A percentile compares a stretch with the other conserved stretches of the same genome.
Evolutionary conservation across 345 rosid species (phyloP).

Genomic region (Melaleuca quinquenervia): DNA sequence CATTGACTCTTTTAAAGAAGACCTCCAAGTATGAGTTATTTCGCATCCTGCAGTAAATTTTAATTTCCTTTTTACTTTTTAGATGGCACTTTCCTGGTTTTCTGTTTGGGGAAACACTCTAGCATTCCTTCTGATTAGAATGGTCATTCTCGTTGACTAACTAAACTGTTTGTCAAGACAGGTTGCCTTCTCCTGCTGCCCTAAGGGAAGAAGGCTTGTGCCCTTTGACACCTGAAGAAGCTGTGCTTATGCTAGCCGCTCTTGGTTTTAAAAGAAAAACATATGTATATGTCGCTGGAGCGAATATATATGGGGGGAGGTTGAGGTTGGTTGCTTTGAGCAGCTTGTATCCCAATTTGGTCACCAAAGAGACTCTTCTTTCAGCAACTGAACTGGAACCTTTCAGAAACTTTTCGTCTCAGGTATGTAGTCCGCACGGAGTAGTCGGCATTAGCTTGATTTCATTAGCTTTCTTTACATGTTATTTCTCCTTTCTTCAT

Average conservation of each 20-base stretch:
- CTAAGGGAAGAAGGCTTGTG: conserved; percentile 83
- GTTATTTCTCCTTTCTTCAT: not conserved
- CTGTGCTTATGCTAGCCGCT: conserved; percentile 87
- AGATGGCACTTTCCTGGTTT: not conserved
- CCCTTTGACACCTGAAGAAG: conserved; percentile 92
- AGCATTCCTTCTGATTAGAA: not conserved
- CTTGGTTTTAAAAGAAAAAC: conserved; percentile 86
- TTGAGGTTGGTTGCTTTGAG: conserved; percentile 60
- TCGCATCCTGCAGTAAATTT: not conserved
- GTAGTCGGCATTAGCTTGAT: not conserved
- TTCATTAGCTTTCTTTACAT: not conserved
- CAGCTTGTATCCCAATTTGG: conserved; percentile 73
- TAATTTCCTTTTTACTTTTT: not conserved
- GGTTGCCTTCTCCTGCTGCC: conserved; percentile 65
- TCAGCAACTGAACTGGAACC: conserved; percentile 68
- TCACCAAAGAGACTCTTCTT: conserved; percentile 86
- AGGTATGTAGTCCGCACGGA: conserved; percentile 19
- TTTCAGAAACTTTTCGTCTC: conserved; percentile 79
- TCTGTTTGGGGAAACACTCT: not conserved
- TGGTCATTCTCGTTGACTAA: not conserved
- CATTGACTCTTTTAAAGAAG: conserved; percentile 49
- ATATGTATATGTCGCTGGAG: conserved; percentile 74
- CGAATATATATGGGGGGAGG: conserved; percentile 72
- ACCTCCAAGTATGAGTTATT: conserved; percentile 31
- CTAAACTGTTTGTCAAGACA: conserved; percentile 11